These are phyloP conservation scores for Ustanciosporium gigantosporum DNA, from an alignment of 1,284 basidiomycete species.

Conservation along the genomic window DNA sequence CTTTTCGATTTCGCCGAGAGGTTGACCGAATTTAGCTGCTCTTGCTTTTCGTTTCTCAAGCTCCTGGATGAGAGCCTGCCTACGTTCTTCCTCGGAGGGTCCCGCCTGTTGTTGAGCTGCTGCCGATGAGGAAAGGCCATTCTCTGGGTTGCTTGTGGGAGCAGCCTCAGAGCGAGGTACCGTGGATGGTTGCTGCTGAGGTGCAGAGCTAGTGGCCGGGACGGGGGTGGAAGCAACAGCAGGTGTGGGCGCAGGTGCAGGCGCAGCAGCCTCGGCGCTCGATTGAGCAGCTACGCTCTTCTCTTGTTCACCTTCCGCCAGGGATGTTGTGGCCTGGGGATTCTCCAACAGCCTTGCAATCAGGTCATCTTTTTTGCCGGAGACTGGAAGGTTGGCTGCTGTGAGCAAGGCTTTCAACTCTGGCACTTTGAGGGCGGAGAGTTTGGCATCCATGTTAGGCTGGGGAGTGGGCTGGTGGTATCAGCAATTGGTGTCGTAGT, in stretches of 20 bases:
- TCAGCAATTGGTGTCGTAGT: not conserved
- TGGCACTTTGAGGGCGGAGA: conserved; percentile 51
- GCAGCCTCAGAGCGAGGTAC: conserved; percentile 4
- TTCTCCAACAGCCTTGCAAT: conserved; percentile 54
- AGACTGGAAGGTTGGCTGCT: conserved; percentile 32
- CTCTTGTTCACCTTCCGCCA: conserved; percentile 1
- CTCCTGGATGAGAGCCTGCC: conserved; percentile 43
- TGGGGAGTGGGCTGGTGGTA: too few relatives aligned
- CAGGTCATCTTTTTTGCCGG: conserved; percentile 56
- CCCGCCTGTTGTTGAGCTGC: not conserved
- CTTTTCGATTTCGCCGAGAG: conserved; percentile 46
- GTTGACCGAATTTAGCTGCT: conserved; percentile 51
- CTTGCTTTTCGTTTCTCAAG: conserved; percentile 55
- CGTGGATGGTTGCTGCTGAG: not conserved
- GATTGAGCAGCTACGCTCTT: not conserved
- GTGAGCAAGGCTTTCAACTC: conserved; percentile 53
- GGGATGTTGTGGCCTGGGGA: conserved; percentile 35
- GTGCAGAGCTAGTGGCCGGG: not conserved
- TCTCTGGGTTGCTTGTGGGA: not conserved
- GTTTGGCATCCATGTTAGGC: conserved; percentile 51
- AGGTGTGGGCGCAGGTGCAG: conserved; percentile 1
- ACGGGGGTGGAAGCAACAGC: conserved; percentile 1
- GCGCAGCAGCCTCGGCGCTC: conserved; percentile 1
- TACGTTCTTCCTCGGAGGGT: conserved; percentile 20
- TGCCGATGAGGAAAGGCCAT: too few relatives aligned